Evolutionary conservation across 2,329 filamentous ascomycete species (phyloP), one percentile per base, ranked within the genome.

Genomic region (Botrytis galanthina): DNA sequence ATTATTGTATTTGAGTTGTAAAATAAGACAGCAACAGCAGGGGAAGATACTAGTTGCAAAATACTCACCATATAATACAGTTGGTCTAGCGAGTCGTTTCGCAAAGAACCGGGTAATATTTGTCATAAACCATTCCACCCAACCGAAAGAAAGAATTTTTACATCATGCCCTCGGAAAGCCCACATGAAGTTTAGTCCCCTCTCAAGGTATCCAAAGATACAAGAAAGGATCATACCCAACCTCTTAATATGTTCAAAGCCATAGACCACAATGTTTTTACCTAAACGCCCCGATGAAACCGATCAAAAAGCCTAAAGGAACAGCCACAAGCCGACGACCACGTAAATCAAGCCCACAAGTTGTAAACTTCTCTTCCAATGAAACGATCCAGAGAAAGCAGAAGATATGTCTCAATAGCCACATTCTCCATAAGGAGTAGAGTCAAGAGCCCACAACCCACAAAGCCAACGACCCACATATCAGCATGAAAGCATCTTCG

Each of bases 401-500:
- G 51, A 73, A 78, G 76, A 77, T 68, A 78, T 76, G 79, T 81
- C 79, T 81, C 80, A 81, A 81, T 79, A 78, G 80, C 80, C 80
- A 81, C 80, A 80, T 74, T 70, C 79, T 80, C 78, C 78, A 75
- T 73, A 76, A 80, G 79, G 78, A 80, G 77, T 78, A 75, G 77
- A 80, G 78, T 81, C 78, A 81, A 81, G 80, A 81, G 80, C 80
- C 79, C 76, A 81, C 80, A 81, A 81, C 80, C 80, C 80, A 81
- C 80, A 79, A 78, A 80, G 79, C 79, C 77, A 77, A 79, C 77
- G 77, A 76, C 78, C 80, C 80, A 81, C 79, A 76, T 75, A 78
- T 78, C 75, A 79, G 76, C 74, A 75, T 72, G 70, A 67, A 72
- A 64, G 72, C 75, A 73, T 72, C 70, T 60, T 20, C 7, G 9